Percentiles rank a stretch among this genome's conserved stretches.
Evolutionary conservation across 179 eudicot genomes (phyloP).

Genomic region (Camellia oleifera): DNA sequence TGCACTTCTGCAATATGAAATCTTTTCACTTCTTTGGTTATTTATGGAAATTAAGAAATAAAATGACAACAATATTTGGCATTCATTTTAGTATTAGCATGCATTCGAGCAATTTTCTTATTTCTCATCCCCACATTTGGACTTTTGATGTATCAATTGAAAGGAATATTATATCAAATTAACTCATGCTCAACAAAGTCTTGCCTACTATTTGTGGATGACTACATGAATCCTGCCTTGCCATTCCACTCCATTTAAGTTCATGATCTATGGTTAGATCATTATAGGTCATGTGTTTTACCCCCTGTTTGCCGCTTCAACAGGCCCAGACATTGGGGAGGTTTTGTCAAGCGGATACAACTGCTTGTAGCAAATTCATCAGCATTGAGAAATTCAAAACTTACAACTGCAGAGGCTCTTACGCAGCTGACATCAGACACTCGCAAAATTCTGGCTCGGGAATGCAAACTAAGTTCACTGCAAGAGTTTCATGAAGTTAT

Average conservation of each 20-base stretch:
- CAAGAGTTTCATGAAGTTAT: conserved; percentile 36
- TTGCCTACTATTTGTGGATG: background rate
- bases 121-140: background rate
- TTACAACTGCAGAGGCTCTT: conserved; percentile 46
- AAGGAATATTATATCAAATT: background rate
- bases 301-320: conserved; percentile 14
- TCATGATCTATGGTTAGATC: background rate
- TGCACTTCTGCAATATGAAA: background rate
- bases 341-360: conserved; percentile 54
- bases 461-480: conserved; percentile 37
- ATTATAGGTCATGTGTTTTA: conserved; percentile 8
- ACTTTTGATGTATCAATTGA: background rate
- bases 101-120: background rate
- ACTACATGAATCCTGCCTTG: background rate
- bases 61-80: background rate
- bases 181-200: background rate
- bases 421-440: conserved; percentile 44
- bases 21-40: background rate
- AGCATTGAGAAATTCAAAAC: conserved; percentile 53
- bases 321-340: conserved; percentile 77
- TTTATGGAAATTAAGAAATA: background rate
- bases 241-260: background rate
- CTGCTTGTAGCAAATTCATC: conserved; percentile 64
- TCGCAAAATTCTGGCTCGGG: conserved; percentile 28
- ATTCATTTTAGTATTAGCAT: background rate